phyloP scores from a whole-genome alignment of 129 eudicot genomes.

The Ambrosia trifida region DNA sequence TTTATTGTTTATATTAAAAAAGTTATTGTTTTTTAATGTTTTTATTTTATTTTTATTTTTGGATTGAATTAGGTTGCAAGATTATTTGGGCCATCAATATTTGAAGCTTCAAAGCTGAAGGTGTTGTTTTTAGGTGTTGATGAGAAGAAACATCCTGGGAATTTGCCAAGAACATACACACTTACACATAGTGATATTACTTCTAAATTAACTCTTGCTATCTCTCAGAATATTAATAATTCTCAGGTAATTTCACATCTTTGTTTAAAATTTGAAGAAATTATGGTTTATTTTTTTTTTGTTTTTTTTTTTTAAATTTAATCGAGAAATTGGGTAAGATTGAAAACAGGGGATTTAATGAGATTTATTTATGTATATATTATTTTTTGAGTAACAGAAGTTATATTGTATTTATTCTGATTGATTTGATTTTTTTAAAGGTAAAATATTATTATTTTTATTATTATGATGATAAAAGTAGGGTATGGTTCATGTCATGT shows the following conservation, averaged over 20 bases:
- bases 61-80: constrained; percentile 62
- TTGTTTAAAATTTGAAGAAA: neutral
- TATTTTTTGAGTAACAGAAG: too few relatives aligned
- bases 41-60: neutral
- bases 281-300: too few relatives aligned
- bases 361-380: too few relatives aligned
- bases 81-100: constrained; percentile 86
- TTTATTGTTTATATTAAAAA: neutral
- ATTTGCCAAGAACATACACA: constrained; percentile 84
- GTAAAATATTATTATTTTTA: too few relatives aligned
- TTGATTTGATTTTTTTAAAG: too few relatives aligned
- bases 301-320: neutral
- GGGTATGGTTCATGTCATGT: too few relatives aligned
- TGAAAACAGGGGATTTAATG: too few relatives aligned
- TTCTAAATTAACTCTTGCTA: constrained; percentile 74
- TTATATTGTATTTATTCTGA: too few relatives aligned
- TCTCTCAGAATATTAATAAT: constrained; percentile 76
- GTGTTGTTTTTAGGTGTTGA: constrained; percentile 80
- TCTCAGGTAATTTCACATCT: constrained; percentile 60
- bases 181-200: constrained; percentile 87
- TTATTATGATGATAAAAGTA: too few relatives aligned
- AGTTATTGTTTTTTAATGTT: neutral
- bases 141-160: constrained; percentile 78
- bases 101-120: constrained; percentile 85
- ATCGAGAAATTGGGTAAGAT: neutral